Evolutionary conservation across 345 rosid species (phyloP).

Genomic region (Leavenworthia alabamica): DNA sequence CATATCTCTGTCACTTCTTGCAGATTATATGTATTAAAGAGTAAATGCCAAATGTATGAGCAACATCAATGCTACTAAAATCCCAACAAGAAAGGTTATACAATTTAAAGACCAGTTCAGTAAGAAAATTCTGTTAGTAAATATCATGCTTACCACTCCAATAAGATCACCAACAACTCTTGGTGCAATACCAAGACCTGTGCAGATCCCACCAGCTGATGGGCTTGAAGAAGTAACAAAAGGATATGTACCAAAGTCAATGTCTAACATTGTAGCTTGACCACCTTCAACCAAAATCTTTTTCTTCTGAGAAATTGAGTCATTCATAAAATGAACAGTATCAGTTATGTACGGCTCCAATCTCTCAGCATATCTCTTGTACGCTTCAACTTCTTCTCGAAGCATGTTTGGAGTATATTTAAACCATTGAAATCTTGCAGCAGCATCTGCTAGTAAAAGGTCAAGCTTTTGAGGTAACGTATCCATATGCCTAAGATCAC

Average conservation of each 20-base stretch:
- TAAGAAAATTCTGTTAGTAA: neutral
- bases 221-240: slow-evolving; percentile 98
- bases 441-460: slow-evolving; percentile 60
- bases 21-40: neutral
- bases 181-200: slow-evolving; percentile 95
- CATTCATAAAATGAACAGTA: slow-evolving; percentile 80
- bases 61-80: neutral
- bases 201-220: slow-evolving; percentile 94
- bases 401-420: slow-evolving; percentile 72
- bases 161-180: slow-evolving; percentile 83
- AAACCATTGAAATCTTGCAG: slow-evolving; percentile 65
- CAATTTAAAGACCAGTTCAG: neutral
- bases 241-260: slow-evolving; percentile 95
- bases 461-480: slow-evolving; percentile 89
- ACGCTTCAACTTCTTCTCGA: slow-evolving; percentile 72
- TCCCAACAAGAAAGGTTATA: neutral
- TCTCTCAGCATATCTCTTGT: slow-evolving; percentile 89
- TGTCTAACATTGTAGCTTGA: slow-evolving; percentile 95
- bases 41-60: neutral
- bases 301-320: slow-evolving; percentile 64
- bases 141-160: slow-evolving; percentile 64
- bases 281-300: slow-evolving; percentile 96
- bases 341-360: slow-evolving; percentile 84
- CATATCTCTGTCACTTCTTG: neutral
- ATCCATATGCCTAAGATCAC: slow-evolving; percentile 93